Evolutionary conservation across 495 filamentous ascomycete genomes (phyloP), one percentile per base, ranked within the genome.

Genomic region (Neurospora cerealis): DNA sequence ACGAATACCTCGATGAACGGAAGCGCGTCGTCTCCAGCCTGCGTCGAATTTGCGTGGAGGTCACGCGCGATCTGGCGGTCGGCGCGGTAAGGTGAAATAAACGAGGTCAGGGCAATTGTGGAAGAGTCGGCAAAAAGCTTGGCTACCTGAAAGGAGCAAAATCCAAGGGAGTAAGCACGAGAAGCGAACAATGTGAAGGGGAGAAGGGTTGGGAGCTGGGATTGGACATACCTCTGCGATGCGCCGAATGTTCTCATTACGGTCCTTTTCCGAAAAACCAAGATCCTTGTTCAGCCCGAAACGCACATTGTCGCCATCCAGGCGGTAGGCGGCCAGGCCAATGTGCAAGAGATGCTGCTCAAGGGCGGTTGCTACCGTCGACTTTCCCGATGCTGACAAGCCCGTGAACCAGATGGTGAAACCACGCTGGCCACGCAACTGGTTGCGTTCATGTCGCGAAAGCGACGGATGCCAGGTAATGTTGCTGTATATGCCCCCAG

Each of bases 401-500:
- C 96, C 96, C 8, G 96, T 99, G 82, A 99, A 93, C 96, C 96
- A 99, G 81, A 99, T 90, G 66, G 96, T 99, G 81, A 96, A 92
- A 77, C 96, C 96, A 46, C 89, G 87, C 84, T 99, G 96, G 78
- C 90, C 89, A 82, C 93, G 93, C 78, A 92, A 85, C 69, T 83
- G 77, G 84, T 88, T 91, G 84, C 96, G 94, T 88, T 98, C 95
- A 75, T 83, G 80, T 80, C 93, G 93, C 70, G 93, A 93, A 77
- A 99, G 90, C 77, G 91, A 91, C 46, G 93, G 88, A 88, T 99
- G 96, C 94, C 93, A 98, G 84, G 96, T 98, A 83, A 99, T 97
- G 89, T 99, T 99, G 76, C 96, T 99, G 70, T 71, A 17, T 72
- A 66, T 28, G 24, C 44, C 28, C 44, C 42, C 19, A 46, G 42